These are phyloP conservation scores for Candida oleophila DNA, from an alignment of 805 yeast genomes.

Conservation along the genomic window DNA sequence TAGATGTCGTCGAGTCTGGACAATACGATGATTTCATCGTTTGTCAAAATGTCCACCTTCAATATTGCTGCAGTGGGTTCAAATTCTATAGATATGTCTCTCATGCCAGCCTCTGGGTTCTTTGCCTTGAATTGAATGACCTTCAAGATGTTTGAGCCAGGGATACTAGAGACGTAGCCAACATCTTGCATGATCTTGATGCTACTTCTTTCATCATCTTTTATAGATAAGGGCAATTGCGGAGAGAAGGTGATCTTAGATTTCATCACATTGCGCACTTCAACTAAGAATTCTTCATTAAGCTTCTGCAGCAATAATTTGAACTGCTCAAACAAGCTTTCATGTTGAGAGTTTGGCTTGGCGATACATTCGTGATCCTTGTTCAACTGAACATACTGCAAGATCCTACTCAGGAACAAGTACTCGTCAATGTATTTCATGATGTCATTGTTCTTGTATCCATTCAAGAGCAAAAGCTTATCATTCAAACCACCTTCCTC, in stretches of 20 bases:
- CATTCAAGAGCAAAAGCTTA: conserved; percentile 9
- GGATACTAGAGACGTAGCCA: neutral
- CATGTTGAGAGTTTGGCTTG: neutral
- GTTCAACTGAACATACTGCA: conserved; percentile 15
- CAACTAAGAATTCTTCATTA: conserved; percentile 16
- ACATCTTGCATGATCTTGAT: neutral
- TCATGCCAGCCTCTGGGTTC: neutral
- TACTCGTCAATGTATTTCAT: conserved; percentile 22
- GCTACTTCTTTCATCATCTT: neutral
- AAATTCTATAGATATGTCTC: neutral
- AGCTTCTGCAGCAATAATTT: conserved; percentile 9
- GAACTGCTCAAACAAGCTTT: neutral
- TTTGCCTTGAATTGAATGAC: neutral
- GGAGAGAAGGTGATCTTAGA: conserved; percentile 13
- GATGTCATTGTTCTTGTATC: conserved; percentile 19
- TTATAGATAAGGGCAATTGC: conserved; percentile 1
- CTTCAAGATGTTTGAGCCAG: neutral
- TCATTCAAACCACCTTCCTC: conserved; percentile 9
- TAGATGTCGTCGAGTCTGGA: conserved; percentile 5
- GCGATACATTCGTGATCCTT: neutral
- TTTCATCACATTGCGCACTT: conserved; percentile 27
- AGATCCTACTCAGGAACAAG: conserved; percentile 18
- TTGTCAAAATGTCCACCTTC: conserved; percentile 6
- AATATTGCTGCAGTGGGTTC: neutral
- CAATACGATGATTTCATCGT: neutral